Evolutionary conservation across 2,329 filamentous ascomycete species (phyloP), one percentile per base, ranked within the genome.

Genomic region (Calonectria honghensis): DNA sequence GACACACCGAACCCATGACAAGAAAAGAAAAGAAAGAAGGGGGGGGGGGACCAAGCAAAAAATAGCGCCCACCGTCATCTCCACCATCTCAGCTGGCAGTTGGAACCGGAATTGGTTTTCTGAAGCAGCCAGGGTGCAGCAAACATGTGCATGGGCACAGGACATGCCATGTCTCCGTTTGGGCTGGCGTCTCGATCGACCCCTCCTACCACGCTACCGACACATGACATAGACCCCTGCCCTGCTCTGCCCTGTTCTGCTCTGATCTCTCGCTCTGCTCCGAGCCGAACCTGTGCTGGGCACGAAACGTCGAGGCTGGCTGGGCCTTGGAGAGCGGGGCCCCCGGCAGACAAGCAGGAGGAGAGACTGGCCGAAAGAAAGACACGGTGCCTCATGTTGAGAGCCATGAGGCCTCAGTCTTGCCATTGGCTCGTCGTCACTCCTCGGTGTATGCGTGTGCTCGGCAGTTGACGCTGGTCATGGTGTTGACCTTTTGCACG

Each of bases 171-270:
- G 31, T 39, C 20, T n/a, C 16, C 32, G 27, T 54, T 32, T 54
- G 51, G 51, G 6, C 51, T 31, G 27, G 27, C 51, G 51, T 29
- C 57, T 27, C 37, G 20, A 39, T 24, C n/a, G 32, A 35, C 35
- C 32, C 24, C 57, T 24, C 32, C n/a, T 61, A 4, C 20, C 54
- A 57, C 31, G 7, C 57, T 27, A 61, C 32, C 35, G 39, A 39
- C 57, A 37, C 32, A 37, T 61, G 57, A 61, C 35, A 48, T 48
- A 37, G n/a, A 61, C 32, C 57, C 57, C 57, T 39, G 57, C 57
- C 29, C 32, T 24, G 57, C 52, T 18, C 13, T 39, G 37, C 14
- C 16, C 14, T 14, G 32, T 35, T 35, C n/a, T 24, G 57, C 51
- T 16, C 6, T 37, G 35, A 3, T 37, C 35, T 24, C n/a, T 32